Percentiles rank a stretch among this genome's conserved stretches.
phyloP scores from a whole-genome alignment of 345 rosid species.

The Eutrema yunnanense region DNA sequence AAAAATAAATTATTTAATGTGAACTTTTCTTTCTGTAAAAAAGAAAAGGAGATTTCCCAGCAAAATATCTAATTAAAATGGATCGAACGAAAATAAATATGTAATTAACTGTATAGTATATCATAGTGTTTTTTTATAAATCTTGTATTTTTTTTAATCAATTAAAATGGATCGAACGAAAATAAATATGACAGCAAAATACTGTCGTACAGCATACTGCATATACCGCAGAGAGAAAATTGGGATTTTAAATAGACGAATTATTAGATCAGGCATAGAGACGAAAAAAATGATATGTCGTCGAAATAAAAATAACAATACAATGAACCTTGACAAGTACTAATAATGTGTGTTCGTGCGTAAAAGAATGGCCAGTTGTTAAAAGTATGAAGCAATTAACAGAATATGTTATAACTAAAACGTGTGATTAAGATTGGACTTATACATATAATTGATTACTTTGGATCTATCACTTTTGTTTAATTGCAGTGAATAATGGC shows the following conservation, averaged over 20 bases:
- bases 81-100: too few species aligned
- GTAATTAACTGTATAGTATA: too few species aligned
- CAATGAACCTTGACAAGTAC: background rate
- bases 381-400: background rate
- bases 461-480: conserved; percentile 26
- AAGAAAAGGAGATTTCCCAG: background rate
- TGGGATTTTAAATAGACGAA: background rate
- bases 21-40: background rate
- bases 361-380: background rate
- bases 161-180: background rate
- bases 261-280: background rate
- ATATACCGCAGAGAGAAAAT: background rate
- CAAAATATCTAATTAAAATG: too few species aligned
- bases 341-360: conserved; percentile 23
- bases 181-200: background rate
- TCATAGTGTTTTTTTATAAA: too few species aligned
- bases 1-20: too few species aligned
- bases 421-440: conserved; percentile 26
- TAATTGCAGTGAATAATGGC: background rate
- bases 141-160: background rate
- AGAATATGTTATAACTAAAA: conserved; percentile 5
- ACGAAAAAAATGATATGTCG: background rate
- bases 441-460: conserved; percentile 10
- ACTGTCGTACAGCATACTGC: background rate
- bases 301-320: background rate